Evolutionary conservation across 2,329 filamentous ascomycete species (phyloP).

Genomic region (Epichloe gansuensis): DNA sequence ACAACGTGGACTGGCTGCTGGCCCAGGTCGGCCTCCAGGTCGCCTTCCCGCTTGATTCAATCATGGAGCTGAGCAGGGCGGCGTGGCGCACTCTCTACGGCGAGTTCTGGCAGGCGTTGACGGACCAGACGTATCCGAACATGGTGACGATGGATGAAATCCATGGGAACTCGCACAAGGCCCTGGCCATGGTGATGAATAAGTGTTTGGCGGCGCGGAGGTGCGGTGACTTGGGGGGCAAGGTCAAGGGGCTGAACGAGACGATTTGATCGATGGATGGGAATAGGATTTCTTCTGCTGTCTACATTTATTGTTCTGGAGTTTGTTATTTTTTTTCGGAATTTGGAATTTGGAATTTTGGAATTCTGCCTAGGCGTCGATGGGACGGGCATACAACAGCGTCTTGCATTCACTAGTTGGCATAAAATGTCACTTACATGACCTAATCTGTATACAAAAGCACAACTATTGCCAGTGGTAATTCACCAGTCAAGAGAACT

Average conservation of each 20-base stretch:
- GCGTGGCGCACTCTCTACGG: conserved; percentile 13
- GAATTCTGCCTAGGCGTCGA: no score
- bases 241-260: conserved; percentile 6
- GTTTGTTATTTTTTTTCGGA: no score
- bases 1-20: conserved; percentile 16
- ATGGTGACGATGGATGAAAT: conserved; percentile 20
- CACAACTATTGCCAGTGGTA: no score
- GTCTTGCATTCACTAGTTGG: no score
- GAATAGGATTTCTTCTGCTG: no score
- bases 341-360: no score
- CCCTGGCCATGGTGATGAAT: conserved; percentile 17
- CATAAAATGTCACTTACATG: no score
- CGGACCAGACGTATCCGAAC: conserved; percentile 17
- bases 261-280: no score
- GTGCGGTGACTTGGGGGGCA: conserved; percentile 14
- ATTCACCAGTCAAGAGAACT: no score
- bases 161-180: conserved; percentile 13
- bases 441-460: no score
- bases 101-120: conserved; percentile 14
- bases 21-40: conserved; percentile 9
- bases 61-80: conserved; percentile 7
- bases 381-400: no score
- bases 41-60: not conserved
- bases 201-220: conserved; percentile 16
- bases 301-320: no score